Evolutionary conservation across 1,284 basidiomycete species (phyloP).

Genomic region (Leccinum angustisporum): DNA sequence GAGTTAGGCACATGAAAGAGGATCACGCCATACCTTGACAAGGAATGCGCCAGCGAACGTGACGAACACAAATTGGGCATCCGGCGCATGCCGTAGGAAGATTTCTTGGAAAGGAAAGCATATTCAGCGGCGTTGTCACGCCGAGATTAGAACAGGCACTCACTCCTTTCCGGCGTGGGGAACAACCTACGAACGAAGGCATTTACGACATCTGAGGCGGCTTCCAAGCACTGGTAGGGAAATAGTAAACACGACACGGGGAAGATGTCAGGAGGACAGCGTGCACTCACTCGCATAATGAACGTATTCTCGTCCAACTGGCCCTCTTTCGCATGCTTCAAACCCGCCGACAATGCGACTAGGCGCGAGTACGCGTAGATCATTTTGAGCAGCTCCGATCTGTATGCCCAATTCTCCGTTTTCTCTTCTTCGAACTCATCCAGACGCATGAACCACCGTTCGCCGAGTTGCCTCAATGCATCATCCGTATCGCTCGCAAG

Average conservation of each 20-base stretch:
- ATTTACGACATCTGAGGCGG: slow-evolving; percentile 53
- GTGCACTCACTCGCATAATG: slow-evolving; percentile 58
- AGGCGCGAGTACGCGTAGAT: slow-evolving; percentile 71
- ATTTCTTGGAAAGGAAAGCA: slow-evolving; percentile 38
- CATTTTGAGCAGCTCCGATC: slow-evolving; percentile 60
- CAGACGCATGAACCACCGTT: slow-evolving; percentile 55
- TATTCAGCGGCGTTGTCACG: slow-evolving; percentile 4
- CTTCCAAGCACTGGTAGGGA: slow-evolving; percentile 21
- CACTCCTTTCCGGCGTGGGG: slow-evolving; percentile 54
- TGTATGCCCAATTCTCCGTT: slow-evolving; percentile 53
- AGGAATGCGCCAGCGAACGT: slow-evolving; percentile 82
- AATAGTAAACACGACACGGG: slow-evolving; percentile 1
- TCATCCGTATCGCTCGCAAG: slow-evolving; percentile 71
- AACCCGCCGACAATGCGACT: slow-evolving; percentile 69
- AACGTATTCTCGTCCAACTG: slow-evolving; percentile 60
- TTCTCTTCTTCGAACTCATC: slow-evolving; percentile 52
- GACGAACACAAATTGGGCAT: slow-evolving; percentile 82
- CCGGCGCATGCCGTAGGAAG: slow-evolving; percentile 74
- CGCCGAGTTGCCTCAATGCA: slow-evolving; percentile 49
- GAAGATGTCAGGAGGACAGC: neutral
- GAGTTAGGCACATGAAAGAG: neutral
- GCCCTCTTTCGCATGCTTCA: slow-evolving; percentile 71
- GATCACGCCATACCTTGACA: slow-evolving; percentile 54
- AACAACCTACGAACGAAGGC: slow-evolving; percentile 61
- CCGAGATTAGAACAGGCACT: slow-evolving; percentile 21